Evolutionary conservation across 768 basidiomycete species (phyloP).

Genomic region (Cystobasidium tubakii): DNA sequence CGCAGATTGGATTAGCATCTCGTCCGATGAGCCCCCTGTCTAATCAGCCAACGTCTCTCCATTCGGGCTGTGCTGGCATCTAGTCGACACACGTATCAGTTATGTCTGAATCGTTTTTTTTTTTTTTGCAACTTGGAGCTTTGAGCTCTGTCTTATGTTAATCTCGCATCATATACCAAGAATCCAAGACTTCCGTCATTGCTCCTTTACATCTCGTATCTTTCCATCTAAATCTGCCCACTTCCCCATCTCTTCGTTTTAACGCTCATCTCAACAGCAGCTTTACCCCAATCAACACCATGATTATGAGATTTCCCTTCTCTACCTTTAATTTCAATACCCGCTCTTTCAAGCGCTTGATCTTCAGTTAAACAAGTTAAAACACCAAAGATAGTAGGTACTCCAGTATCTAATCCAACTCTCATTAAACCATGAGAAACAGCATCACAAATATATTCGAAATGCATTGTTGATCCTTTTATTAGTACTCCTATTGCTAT

Average conservation of each 20-base stretch:
- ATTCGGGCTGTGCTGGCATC: too few species aligned
- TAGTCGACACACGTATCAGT: too few species aligned
- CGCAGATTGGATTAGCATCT: too few species aligned
- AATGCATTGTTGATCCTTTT: constrained; percentile 98
- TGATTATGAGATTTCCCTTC: constrained; percentile 85
- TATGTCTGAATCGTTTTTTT: too few species aligned
- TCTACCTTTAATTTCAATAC: constrained; percentile 52
- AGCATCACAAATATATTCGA: constrained; percentile 94
- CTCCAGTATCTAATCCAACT: constrained; percentile 84
- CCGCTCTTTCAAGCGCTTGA: constrained; percentile 91
- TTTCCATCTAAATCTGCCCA: constrained; percentile 27
- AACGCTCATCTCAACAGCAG: constrained; percentile 67
- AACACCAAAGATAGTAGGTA: constrained; percentile 94
- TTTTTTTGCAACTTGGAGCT: too few species aligned
- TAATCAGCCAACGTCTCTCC: too few species aligned
- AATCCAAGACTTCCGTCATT: too few species aligned
- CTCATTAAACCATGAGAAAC: constrained; percentile 92
- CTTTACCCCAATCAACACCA: constrained; percentile 94
- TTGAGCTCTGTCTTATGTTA: too few species aligned
- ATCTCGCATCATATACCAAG: too few species aligned
- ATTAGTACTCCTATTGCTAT: constrained; percentile 97
- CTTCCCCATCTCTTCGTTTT: constrained; percentile 43
- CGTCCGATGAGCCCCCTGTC: too few species aligned
- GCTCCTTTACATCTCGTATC: neutral
- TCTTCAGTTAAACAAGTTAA: constrained; percentile 86